Evolutionary conservation across 108 stramenopile species (phyloP).

Genomic region (Phaeodactylum tricornutum): DNA sequence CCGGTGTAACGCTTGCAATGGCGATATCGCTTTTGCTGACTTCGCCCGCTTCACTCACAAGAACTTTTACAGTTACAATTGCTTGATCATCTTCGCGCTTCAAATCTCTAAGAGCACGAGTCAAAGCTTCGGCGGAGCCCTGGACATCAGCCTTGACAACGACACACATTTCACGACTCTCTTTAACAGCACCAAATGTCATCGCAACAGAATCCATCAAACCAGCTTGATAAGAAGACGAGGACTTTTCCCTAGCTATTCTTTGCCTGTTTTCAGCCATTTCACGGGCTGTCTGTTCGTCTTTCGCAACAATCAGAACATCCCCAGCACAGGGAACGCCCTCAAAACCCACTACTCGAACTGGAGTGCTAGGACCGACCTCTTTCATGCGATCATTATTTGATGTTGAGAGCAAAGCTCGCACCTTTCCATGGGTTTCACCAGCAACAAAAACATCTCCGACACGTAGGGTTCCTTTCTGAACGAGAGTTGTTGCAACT

Average conservation of each 20-base stretch:
- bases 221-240: constrained; percentile 66
- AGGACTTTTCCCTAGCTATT: constrained; percentile 61
- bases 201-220: constrained; percentile 70
- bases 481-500: constrained; percentile 90
- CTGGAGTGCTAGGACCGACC: constrained; percentile 86
- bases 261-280: constrained; percentile 60
- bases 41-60: constrained; percentile 87
- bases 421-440: constrained; percentile 79
- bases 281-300: constrained; percentile 71
- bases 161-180: constrained; percentile 80
- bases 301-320: constrained; percentile 63
- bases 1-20: constrained; percentile 79
- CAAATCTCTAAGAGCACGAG: constrained; percentile 76
- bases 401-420: constrained; percentile 58
- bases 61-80: constrained; percentile 74
- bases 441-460: constrained; percentile 94
- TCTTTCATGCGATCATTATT: constrained; percentile 77
- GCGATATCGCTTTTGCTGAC: constrained; percentile 92
- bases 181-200: constrained; percentile 58
- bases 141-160: constrained; percentile 93
- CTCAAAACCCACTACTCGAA: constrained; percentile 79
- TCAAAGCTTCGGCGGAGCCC: constrained; percentile 90
- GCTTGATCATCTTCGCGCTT: constrained; percentile 81
- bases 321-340: constrained; percentile 88
- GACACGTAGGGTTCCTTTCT: constrained; percentile 87